These are phyloP conservation scores for Penicillium nucicola DNA, from an alignment of 495 filamentous ascomycete species.

Conservation along the genomic window DNA sequence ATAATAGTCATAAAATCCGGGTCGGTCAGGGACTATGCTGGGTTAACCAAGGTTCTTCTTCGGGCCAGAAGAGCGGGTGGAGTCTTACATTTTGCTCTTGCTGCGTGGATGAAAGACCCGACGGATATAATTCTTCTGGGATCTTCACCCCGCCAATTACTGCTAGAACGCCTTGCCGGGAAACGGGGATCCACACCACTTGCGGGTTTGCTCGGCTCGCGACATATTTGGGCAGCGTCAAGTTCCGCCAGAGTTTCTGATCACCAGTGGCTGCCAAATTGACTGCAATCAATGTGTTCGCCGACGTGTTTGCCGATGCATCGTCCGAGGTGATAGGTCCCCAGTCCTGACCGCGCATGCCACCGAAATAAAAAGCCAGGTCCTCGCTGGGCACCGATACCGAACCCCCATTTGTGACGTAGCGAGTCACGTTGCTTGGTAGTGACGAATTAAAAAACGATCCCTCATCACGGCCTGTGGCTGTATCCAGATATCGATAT, in stretches of 20 bases:
- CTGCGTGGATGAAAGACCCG: neutral
- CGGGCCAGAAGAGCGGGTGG: constrained; percentile 21
- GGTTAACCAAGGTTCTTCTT: constrained; percentile 9
- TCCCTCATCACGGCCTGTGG: constrained; percentile 26
- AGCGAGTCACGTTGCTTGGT: constrained; percentile 50
- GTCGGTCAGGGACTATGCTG: constrained; percentile 21
- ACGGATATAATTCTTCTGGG: constrained; percentile 33
- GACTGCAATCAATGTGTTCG: constrained; percentile 52
- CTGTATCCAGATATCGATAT: constrained; percentile 47
- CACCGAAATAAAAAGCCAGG: constrained; percentile 66
- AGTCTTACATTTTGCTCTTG: neutral
- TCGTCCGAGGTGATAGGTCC: constrained; percentile 43
- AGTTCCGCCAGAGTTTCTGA: constrained; percentile 51
- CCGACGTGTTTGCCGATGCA: constrained; percentile 15
- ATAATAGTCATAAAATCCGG: constrained; percentile 59
- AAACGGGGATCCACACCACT: constrained; percentile 64
- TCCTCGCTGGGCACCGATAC: constrained; percentile 67
- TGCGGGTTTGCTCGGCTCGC: constrained; percentile 58
- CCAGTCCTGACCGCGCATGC: constrained; percentile 44
- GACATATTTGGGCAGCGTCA: constrained; percentile 46
- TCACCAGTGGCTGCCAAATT: constrained; percentile 49
- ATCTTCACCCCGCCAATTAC: constrained; percentile 61
- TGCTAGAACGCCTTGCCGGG: constrained; percentile 56
- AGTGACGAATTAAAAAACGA: constrained; percentile 33
- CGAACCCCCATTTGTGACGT: constrained; percentile 58